These are phyloP conservation scores for Penicillium sclerotiorum DNA, from an alignment of 2,329 filamentous ascomycete genomes.

Conservation along the genomic window DNA sequence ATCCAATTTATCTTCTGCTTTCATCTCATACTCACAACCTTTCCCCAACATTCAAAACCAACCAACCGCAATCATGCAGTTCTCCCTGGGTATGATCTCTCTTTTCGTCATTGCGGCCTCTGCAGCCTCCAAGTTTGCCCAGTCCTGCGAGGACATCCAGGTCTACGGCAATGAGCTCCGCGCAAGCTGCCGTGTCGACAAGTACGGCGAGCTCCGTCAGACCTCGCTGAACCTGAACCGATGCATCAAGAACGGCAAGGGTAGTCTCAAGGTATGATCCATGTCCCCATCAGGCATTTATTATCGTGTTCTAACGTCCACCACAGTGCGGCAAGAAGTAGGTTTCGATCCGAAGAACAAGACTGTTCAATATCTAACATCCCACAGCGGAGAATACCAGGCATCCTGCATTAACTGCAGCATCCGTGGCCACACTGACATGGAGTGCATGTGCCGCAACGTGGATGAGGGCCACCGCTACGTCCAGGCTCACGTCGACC, in stretches of 20 bases:
- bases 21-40: background rate
- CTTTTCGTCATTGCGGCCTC: conserved; percentile 17
- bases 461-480: conserved; percentile 13
- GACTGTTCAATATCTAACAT: background rate
- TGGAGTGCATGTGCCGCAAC: conserved; percentile 21
- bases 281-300: background rate
- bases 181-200: conserved; percentile 15
- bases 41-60: background rate
- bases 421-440: conserved; percentile 16
- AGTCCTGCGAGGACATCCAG: conserved; percentile 20
- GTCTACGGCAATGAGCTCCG: conserved; percentile 12
- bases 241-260: conserved; percentile 23
- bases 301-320: background rate
- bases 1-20: too few species aligned
- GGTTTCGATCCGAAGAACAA: background rate
- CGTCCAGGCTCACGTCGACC: conserved; percentile 15
- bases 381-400: conserved; percentile 17
- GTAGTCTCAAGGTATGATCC: conserved; percentile 12
- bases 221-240: conserved; percentile 21
- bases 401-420: conserved; percentile 21
- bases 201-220: conserved; percentile 12
- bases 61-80: conserved; percentile 11
- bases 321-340: conserved; percentile 22
- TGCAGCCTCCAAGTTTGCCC: conserved; percentile 20
- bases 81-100: conserved; percentile 18